phyloP scores from a whole-genome alignment of 1,284 basidiomycete genomes.

The Earliella scabrosa region DNA sequence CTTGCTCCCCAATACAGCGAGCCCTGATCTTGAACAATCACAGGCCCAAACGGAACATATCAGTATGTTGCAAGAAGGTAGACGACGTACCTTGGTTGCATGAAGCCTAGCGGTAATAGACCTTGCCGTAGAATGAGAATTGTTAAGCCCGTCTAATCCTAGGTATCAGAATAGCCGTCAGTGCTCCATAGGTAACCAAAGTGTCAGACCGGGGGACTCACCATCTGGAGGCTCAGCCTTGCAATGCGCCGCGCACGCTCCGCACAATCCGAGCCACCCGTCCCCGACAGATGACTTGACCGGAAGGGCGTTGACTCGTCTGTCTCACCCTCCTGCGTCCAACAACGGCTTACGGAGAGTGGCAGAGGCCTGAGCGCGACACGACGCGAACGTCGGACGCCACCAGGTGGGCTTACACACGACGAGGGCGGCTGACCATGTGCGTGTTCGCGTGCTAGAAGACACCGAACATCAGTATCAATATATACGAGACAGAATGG shows the following conservation, averaged over 20 bases:
- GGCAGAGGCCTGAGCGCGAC: conserved; percentile 4
- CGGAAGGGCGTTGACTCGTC: conserved; percentile 11
- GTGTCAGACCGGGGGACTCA: too few relatives aligned
- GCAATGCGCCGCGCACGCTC: conserved; percentile 9
- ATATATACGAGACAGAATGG: not conserved
- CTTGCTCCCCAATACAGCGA: too few relatives aligned
- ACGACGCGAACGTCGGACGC: conserved; percentile 13
- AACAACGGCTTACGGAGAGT: not conserved
- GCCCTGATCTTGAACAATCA: too few relatives aligned
- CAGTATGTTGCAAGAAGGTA: too few relatives aligned
- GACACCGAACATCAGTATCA: not conserved
- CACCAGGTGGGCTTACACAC: conserved; percentile 5
- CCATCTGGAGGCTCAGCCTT: conserved; percentile 9
- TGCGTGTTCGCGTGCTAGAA: not conserved
- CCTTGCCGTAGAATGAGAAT: too few relatives aligned
- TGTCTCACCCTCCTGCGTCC: not conserved
- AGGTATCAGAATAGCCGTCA: too few relatives aligned
- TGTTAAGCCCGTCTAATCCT: too few relatives aligned
- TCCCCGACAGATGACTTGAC: conserved; percentile 10
- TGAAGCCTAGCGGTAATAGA: too few relatives aligned
- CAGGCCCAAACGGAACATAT: too few relatives aligned
- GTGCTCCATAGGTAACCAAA: too few relatives aligned
- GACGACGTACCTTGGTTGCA: too few relatives aligned
- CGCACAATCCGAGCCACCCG: conserved; percentile 10
- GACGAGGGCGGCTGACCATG: conserved; percentile 1